A percentile compares a stretch with the other conserved stretches of the same genome.
These are phyloP conservation scores for Lachnum nothofagi DNA, from an alignment of 2,329 filamentous ascomycete genomes.

Conservation along the genomic window DNA sequence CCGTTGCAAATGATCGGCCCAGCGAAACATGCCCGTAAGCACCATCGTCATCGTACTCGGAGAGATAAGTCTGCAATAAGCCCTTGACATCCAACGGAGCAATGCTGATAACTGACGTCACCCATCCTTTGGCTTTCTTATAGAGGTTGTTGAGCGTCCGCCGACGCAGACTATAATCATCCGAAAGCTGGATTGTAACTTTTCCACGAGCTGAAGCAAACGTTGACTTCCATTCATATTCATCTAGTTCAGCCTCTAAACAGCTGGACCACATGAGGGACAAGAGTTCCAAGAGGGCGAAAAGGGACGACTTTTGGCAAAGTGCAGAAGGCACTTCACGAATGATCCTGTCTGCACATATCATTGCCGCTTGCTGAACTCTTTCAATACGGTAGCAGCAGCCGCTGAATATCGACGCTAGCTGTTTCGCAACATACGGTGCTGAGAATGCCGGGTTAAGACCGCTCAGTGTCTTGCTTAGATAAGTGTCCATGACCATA, in stretches of 20 bases:
- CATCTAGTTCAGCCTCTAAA: conserved; percentile 86
- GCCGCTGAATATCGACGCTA: conserved; percentile 76
- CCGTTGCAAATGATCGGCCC: conserved; percentile 87
- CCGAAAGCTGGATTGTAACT: conserved; percentile 84
- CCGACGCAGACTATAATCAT: conserved; percentile 79
- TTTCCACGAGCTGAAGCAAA: conserved; percentile 73
- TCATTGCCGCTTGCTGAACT: conserved; percentile 80
- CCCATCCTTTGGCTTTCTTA: conserved; percentile 72
- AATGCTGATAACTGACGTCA: conserved; percentile 71
- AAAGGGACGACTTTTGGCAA: conserved; percentile 84
- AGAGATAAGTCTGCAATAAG: conserved; percentile 89
- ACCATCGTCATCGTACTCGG: conserved; percentile 87
- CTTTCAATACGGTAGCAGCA: conserved; percentile 92
- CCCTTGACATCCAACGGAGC: conserved; percentile 93
- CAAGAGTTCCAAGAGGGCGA: conserved; percentile 84
- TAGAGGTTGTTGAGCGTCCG: conserved; percentile 74
- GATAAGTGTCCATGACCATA: conserved; percentile 73
- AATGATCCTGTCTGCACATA: conserved; percentile 81
- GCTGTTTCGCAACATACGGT: conserved; percentile 80
- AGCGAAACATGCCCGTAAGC: conserved; percentile 87
- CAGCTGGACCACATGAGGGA: conserved; percentile 95
- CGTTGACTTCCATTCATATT: conserved; percentile 79
- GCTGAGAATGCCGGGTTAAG: conserved; percentile 77
- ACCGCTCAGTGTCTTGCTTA: conserved; percentile 68
- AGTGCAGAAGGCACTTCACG: conserved; percentile 79